Evolutionary conservation across 2,329 filamentous ascomycete species (phyloP).

Genomic region (Diaporthe ilicicola): DNA sequence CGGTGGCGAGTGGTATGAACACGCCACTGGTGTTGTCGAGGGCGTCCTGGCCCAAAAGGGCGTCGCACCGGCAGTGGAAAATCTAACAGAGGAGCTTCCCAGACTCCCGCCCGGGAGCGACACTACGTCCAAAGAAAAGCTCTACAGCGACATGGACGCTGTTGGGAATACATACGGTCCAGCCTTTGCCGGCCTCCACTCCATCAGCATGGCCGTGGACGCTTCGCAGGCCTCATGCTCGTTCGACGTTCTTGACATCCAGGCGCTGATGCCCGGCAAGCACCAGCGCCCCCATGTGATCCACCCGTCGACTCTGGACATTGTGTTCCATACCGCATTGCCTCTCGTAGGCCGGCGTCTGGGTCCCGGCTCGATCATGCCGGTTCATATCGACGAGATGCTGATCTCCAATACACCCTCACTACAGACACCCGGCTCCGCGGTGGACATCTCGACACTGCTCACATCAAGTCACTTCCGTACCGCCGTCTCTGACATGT

Average conservation of each 20-base stretch:
- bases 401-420: background rate
- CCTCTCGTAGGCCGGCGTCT: background rate
- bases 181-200: background rate
- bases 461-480: background rate
- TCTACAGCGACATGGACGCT: background rate
- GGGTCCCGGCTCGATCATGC: background rate
- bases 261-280: background rate
- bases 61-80: background rate
- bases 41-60: background rate
- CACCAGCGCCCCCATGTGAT: conserved; percentile 9
- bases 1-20: background rate
- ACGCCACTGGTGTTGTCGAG: background rate
- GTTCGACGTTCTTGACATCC: background rate
- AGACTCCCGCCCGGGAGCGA: too few species aligned
- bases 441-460: background rate
- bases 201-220: background rate
- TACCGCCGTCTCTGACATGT: background rate
- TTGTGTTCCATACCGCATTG: background rate
- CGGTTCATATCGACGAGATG: conserved; percentile 8
- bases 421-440: background rate
- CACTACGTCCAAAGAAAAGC: background rate
- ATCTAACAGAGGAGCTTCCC: too few species aligned
- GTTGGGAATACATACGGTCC: conserved; percentile 2
- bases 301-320: conserved; percentile 11
- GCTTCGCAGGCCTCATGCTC: background rate